Percentiles rank a stretch among this genome's conserved stretches.
Conservation (phyloP, 2,329 filamentous ascomycete genomes). For the Cladophialophora psammophila region DNA sequence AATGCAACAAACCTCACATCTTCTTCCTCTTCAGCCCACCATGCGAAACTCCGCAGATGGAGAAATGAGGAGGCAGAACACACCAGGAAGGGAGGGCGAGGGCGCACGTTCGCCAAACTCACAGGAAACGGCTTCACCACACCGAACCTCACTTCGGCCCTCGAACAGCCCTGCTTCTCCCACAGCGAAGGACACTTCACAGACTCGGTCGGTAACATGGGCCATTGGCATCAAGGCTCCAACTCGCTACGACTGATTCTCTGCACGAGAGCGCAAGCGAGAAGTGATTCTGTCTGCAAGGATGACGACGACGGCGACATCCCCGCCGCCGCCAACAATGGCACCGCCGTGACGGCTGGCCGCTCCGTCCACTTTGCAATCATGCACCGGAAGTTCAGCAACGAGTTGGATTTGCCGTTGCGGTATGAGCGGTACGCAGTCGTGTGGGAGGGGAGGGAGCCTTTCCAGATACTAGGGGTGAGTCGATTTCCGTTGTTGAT, state of each 20-base stretch:
- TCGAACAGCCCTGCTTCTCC: conserved; percentile 43
- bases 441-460: conserved; percentile 47
- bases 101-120: conserved; percentile 45
- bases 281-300: conserved; percentile 30
- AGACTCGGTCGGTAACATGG: conserved; percentile 36
- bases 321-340: background rate
- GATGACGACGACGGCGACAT: conserved; percentile 13
- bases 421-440: conserved; percentile 51
- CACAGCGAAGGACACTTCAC: conserved; percentile 23
- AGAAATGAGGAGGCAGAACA: background rate
- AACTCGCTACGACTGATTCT: conserved; percentile 49
- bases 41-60: background rate
- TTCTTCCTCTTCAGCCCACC: background rate
- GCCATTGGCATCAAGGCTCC: conserved; percentile 51
- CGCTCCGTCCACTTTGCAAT: conserved; percentile 46
- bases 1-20: conserved; percentile 3
- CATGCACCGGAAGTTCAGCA: conserved; percentile 50
- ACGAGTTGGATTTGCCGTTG: conserved; percentile 46
- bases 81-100: conserved; percentile 13
- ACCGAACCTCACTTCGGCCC: conserved; percentile 44
- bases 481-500: conserved; percentile 47
- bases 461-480: conserved; percentile 48
- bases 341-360: conserved; percentile 21
- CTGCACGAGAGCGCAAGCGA: conserved; percentile 41
- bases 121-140: conserved; percentile 45